These are phyloP conservation scores for Porphyrellus cyaneotinctus DNA, from an alignment of 768 basidiomycete genomes.

Conservation along the genomic window DNA sequence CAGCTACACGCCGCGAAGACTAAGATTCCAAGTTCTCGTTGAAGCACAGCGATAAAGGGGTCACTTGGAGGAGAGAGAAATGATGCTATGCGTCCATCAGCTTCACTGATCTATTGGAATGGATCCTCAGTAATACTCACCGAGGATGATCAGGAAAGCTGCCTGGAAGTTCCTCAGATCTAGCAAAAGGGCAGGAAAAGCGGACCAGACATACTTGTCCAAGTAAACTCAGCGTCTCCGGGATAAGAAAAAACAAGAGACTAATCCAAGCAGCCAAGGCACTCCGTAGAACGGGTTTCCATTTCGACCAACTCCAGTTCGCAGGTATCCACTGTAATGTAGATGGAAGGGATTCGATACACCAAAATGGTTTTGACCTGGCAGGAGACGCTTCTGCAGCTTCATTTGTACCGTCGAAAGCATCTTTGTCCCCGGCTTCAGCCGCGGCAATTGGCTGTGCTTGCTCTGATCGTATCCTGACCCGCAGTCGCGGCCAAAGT, in stretches of 20 bases:
- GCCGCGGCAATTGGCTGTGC: neutral
- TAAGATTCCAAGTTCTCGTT: slow-evolving; percentile 58
- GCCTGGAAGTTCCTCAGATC: slow-evolving; percentile 39
- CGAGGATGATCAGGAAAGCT: slow-evolving; percentile 60
- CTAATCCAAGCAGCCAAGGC: slow-evolving; percentile 61
- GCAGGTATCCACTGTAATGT: slow-evolving; percentile 51
- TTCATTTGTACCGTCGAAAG: neutral
- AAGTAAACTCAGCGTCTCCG: slow-evolving; percentile 42
- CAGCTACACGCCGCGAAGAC: slow-evolving; percentile 47
- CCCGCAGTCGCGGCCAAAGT: slow-evolving; percentile 5
- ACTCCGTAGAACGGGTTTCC: slow-evolving; percentile 62
- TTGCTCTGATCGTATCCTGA: slow-evolving; percentile 1
- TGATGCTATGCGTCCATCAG: slow-evolving; percentile 37
- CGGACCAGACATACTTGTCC: slow-evolving; percentile 45
- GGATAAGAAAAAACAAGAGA: slow-evolving; percentile 55
- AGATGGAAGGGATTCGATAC: slow-evolving; percentile 23
- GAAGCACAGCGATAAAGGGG: slow-evolving; percentile 63
- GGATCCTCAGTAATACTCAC: slow-evolving; percentile 30
- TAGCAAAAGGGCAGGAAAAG: neutral
- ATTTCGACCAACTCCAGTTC: slow-evolving; percentile 54
- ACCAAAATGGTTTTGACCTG: neutral
- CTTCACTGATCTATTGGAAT: neutral
- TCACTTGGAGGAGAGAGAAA: slow-evolving; percentile 66
- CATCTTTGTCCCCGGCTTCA: neutral
- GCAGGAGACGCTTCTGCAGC: neutral